Evolutionary conservation across 2,329 filamentous ascomycete genomes (phyloP).

Genomic region (Paecilomyces sp.): DNA sequence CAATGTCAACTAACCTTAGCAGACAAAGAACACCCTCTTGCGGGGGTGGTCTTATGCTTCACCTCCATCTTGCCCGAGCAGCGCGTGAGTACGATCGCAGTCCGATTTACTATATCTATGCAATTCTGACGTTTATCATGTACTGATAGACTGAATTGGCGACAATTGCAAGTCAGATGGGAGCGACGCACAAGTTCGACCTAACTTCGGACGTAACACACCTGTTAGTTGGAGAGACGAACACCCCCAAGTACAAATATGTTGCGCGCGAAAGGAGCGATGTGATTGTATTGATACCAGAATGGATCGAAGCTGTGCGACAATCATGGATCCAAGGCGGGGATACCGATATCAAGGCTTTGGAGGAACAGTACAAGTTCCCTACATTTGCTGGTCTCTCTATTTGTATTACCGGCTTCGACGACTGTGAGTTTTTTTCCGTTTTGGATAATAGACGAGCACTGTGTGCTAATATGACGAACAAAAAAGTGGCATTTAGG

Average conservation of each 20-base stretch:
- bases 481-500: slow-evolving; percentile 52
- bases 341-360: slow-evolving; percentile 61
- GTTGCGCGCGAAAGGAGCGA: slow-evolving; percentile 85
- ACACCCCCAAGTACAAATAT: slow-evolving; percentile 92
- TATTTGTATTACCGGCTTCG: slow-evolving; percentile 65
- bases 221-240: slow-evolving; percentile 79
- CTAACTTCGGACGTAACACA: slow-evolving; percentile 95
- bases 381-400: slow-evolving; percentile 46
- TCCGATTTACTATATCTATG: not conserved
- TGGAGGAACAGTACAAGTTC: slow-evolving; percentile 54
- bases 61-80: slow-evolving; percentile 75
- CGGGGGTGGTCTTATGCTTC: slow-evolving; percentile 74
- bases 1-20: slow-evolving; percentile 13
- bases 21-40: slow-evolving; percentile 58
- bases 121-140: slow-evolving; percentile 3
- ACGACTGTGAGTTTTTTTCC: slow-evolving; percentile 46
- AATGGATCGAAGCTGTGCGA: slow-evolving; percentile 77
- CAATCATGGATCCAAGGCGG: slow-evolving; percentile 73
- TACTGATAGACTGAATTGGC: slow-evolving; percentile 31
- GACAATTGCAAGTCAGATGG: slow-evolving; percentile 63
- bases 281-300: slow-evolving; percentile 71
- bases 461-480: slow-evolving; percentile 5
- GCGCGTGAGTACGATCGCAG: slow-evolving; percentile 50
- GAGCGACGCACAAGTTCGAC: slow-evolving; percentile 80
- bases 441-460: not conserved